phyloP scores from a whole-genome alignment of 1,139 yeast species.

The Lodderomyces margitis region DNA sequence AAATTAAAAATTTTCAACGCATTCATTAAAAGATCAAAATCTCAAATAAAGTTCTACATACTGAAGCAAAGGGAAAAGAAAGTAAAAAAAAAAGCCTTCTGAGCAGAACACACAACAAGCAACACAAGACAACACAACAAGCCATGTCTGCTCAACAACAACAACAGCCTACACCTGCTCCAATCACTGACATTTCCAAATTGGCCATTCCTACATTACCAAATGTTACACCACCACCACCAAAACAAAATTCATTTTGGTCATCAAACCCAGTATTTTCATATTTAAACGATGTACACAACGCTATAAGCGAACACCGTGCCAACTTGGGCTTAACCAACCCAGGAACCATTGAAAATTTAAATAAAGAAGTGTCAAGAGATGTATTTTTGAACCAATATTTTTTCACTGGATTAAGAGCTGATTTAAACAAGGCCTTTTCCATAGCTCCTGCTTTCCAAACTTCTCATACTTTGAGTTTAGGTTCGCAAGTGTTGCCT shows the following conservation, averaged over 20 bases:
- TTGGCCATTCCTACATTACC: constrained; percentile 58
- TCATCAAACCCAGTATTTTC: constrained; percentile 83
- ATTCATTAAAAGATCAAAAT: no score
- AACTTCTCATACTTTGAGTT: constrained; percentile 89
- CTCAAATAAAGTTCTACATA: no score
- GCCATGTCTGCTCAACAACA: constrained; percentile 7
- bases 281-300: constrained; percentile 75
- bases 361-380: constrained; percentile 88
- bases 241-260: constrained; percentile 63
- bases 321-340: constrained; percentile 75
- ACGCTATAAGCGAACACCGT: constrained; percentile 74
- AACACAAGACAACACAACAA: background rate
- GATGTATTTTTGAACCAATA: constrained; percentile 90
- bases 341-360: constrained; percentile 94
- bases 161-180: constrained; percentile 26
- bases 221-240: constrained; percentile 49
- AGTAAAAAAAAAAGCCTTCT: no score
- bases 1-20: background rate
- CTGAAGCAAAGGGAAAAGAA: no score
- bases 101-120: no score
- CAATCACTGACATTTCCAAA: constrained; percentile 54
- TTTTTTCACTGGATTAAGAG: constrained; percentile 94
- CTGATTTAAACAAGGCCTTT: constrained; percentile 92
- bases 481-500: constrained; percentile 86
- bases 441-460: constrained; percentile 94